Conservation (phyloP, 495 filamentous ascomycete genomes). For the Aspergillus cavernicola region DNA sequence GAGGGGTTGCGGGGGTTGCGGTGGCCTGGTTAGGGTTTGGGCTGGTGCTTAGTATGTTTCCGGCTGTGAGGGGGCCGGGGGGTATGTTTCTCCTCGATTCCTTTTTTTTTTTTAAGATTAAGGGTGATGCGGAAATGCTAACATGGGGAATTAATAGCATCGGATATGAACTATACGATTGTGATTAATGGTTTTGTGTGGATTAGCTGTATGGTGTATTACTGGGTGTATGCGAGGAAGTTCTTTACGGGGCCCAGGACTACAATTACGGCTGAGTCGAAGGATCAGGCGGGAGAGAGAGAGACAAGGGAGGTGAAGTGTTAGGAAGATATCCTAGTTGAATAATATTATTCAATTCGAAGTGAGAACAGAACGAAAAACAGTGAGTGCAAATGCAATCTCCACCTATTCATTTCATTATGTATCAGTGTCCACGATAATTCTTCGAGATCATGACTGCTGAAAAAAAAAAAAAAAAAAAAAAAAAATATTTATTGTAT, state of each 20-base stretch:
- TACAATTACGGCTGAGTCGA: constrained; percentile 47
- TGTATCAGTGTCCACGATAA: too few relatives aligned
- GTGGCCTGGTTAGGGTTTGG: constrained; percentile 53
- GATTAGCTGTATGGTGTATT: constrained; percentile 58
- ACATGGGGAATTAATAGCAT: too few relatives aligned
- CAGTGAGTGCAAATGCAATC: too few relatives aligned
- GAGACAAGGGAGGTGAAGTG: too few relatives aligned
- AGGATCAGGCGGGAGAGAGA: neutral
- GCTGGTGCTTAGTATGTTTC: constrained; percentile 53
- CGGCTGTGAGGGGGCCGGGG: constrained; percentile 47
- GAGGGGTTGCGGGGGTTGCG: constrained; percentile 49
- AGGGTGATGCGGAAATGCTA: too few relatives aligned
- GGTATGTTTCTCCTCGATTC: constrained; percentile 24
- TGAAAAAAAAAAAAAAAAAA: too few relatives aligned
- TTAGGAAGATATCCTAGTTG: too few relatives aligned
- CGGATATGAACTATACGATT: constrained; percentile 62
- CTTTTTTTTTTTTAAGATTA: neutral
- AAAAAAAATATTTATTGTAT: too few relatives aligned
- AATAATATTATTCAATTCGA: too few relatives aligned
- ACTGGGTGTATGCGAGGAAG: constrained; percentile 59
- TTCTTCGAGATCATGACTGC: too few relatives aligned
- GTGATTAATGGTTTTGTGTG: constrained; percentile 63
- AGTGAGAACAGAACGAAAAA: too few relatives aligned
- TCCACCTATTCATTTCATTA: too few relatives aligned
- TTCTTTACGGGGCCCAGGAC: constrained; percentile 75